Evolutionary conservation across 306 rosid genomes (phyloP).

Genomic region (Ammopiptanthus mongolicus): DNA sequence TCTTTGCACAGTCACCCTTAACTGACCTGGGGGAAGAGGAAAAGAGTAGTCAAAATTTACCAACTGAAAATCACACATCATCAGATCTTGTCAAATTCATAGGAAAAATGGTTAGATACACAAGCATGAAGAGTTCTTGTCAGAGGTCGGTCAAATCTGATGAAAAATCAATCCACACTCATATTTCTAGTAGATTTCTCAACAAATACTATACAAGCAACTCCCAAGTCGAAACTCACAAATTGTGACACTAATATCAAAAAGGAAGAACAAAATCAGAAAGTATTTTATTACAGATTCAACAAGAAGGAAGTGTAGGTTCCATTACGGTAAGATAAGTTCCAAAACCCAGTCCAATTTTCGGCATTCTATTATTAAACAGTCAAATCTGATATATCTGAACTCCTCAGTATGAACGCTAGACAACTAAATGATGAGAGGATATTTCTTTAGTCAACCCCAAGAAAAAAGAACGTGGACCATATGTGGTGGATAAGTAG

Average conservation of each 20-base stretch:
- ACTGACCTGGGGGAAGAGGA: slow-evolving; percentile 49
- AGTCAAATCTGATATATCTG: slow-evolving; percentile 5
- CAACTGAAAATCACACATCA: slow-evolving; percentile 12
- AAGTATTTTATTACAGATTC: background rate
- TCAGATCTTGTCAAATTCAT: background rate
- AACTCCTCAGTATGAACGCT: background rate
- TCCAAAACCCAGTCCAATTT: background rate
- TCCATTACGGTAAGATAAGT: background rate
- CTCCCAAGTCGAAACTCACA: slow-evolving; percentile 2
- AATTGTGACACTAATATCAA: background rate
- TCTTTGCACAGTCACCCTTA: slow-evolving; percentile 53
- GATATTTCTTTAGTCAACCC: background rate
- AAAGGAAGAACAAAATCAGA: slow-evolving; percentile 2
- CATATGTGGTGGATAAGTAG: background rate
- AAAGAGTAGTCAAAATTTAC: slow-evolving; percentile 23
- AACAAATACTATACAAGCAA: background rate
- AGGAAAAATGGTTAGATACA: background rate
- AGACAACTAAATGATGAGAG: background rate
- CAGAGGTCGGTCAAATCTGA: background rate
- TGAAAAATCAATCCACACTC: background rate
- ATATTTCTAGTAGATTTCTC: background rate
- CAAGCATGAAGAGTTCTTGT: background rate
- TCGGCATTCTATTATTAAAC: slow-evolving; percentile 7
- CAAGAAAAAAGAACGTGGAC: background rate
- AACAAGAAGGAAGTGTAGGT: background rate